Percentiles rank a stretch among this genome's conserved stretches.
phyloP scores from a whole-genome alignment of 2,329 filamentous ascomycete species.

The Colletotrichum gloeosporioides region DNA sequence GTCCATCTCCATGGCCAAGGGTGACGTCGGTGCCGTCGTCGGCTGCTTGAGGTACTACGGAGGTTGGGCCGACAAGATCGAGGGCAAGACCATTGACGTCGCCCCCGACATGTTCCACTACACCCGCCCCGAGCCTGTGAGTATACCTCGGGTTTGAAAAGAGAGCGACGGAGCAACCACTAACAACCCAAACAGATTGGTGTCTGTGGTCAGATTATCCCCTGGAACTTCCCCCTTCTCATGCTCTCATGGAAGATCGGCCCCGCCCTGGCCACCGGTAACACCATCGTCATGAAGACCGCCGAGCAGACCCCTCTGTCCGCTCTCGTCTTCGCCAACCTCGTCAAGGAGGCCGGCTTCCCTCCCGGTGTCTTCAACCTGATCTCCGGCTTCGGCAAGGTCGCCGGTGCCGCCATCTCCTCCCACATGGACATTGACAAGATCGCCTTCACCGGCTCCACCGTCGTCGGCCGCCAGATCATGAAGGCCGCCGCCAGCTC shows the following conservation, averaged over 20 bases:
- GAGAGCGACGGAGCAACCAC: fast-evolving
- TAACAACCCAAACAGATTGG: slow-evolving; percentile 54
- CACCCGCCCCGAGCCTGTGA: slow-evolving; percentile 76
- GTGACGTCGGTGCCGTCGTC: slow-evolving; percentile 72
- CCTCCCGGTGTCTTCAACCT: slow-evolving; percentile 80
- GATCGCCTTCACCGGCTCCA: slow-evolving; percentile 83
- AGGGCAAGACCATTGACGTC: slow-evolving; percentile 86
- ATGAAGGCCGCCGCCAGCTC: slow-evolving; percentile 81
- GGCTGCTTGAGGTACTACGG: slow-evolving; percentile 73
- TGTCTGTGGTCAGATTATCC: slow-evolving; percentile 87
- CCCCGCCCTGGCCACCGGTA: slow-evolving; percentile 74
- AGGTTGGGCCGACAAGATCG: slow-evolving; percentile 91
- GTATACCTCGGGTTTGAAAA: slow-evolving; percentile 24
- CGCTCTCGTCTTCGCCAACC: slow-evolving; percentile 66
- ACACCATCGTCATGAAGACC: slow-evolving; percentile 76
- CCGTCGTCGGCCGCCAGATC: slow-evolving; percentile 73
- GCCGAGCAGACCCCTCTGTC: slow-evolving; percentile 80
- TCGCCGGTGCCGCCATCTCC: slow-evolving; percentile 77
- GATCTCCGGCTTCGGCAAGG: slow-evolving; percentile 78
- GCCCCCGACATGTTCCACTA: slow-evolving; percentile 82
- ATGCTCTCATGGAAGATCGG: slow-evolving; percentile 87
- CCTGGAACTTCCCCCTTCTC: slow-evolving; percentile 86
- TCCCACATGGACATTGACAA: slow-evolving; percentile 84
- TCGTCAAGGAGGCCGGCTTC: slow-evolving; percentile 80
- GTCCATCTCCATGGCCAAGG: slow-evolving; percentile 76